Conservation (phyloP, 2,329 filamentous ascomycete genomes). For the Trichoderma semiorbis region DNA sequence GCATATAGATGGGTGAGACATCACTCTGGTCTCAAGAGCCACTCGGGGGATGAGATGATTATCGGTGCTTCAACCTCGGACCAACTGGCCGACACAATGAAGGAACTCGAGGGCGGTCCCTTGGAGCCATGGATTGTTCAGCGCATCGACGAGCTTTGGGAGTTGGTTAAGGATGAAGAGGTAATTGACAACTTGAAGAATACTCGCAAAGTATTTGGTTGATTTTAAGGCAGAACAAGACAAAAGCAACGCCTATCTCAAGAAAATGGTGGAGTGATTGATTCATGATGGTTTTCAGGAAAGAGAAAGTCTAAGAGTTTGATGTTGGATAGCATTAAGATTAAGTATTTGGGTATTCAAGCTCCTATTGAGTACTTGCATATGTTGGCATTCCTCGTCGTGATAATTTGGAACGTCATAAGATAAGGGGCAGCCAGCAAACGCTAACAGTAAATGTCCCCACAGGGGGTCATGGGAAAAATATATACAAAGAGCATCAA, state of each 20-base stretch:
- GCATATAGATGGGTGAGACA: constrained; percentile 60
- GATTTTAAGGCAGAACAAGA: background rate
- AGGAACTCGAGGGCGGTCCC: constrained; percentile 45
- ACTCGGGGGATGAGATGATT: constrained; percentile 37
- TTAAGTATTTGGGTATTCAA: background rate
- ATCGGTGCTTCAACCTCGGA: constrained; percentile 35
- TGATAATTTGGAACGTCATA: background rate
- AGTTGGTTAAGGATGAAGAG: constrained; percentile 44
- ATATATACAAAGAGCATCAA: background rate
- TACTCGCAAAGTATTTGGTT: background rate
- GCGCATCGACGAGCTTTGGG: constrained; percentile 60
- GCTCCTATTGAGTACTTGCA: background rate
- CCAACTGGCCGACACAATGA: constrained; percentile 37
- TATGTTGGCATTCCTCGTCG: background rate
- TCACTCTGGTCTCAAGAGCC: constrained; percentile 44
- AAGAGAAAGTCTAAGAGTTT: background rate
- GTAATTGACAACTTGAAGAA: constrained; percentile 10
- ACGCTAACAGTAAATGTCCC: background rate
- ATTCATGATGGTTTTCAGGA: background rate
- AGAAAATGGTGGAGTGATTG: background rate
- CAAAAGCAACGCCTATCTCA: background rate
- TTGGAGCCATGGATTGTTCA: constrained; percentile 62
- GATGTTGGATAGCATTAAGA: background rate
- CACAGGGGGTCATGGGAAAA: background rate
- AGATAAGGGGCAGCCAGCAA: background rate